A percentile compares a stretch with the other conserved stretches of the same genome.
Conservation (phyloP, 225 moss, liverwort and hornwort species). For the Polytrichum commune region DNA sequence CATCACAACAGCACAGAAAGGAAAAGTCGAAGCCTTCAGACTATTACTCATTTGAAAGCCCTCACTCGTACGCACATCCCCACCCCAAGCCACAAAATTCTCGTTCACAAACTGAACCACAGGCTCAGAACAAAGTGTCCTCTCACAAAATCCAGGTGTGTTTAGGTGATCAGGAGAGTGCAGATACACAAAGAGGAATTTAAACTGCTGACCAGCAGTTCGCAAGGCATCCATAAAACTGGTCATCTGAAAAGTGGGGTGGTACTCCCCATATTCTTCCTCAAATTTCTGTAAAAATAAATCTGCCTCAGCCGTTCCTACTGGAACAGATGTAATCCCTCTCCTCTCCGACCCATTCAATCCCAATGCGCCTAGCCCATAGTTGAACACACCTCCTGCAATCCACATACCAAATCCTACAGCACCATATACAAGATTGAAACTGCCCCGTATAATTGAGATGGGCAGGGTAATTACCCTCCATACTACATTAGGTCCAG, state of each 20-base stretch:
- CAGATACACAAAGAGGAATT: constrained; percentile 95
- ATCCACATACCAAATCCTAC: constrained; percentile 91
- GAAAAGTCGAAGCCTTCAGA: constrained; percentile 94
- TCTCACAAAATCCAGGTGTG: constrained; percentile 85
- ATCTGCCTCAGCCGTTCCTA: constrained; percentile 72
- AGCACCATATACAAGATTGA: constrained; percentile 84
- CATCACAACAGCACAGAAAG: constrained; percentile 96
- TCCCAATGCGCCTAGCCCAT: constrained; percentile 84
- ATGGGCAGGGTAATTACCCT: constrained; percentile 83
- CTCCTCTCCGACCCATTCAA: constrained; percentile 56
- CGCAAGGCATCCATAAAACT: constrained; percentile 94
- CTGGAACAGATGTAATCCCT: constrained; percentile 45
- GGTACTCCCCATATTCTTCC: constrained; percentile 80
- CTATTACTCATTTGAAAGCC: constrained; percentile 98
- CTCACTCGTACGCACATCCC: constrained; percentile 91
- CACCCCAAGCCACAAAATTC: constrained; percentile 96
- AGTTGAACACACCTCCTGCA: constrained; percentile 77
- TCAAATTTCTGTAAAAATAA: constrained; percentile 84
- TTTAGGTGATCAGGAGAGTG: constrained; percentile 96
- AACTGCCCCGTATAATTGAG: constrained; percentile 87
- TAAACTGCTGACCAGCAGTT: constrained; percentile 84
- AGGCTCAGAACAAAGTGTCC: constrained; percentile 71
- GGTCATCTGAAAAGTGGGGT: constrained; percentile 73
- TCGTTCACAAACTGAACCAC: constrained; percentile 87
- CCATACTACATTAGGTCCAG: constrained; percentile 84